A percentile compares a stretch with the other conserved stretches of the same genome.
phyloP scores from a whole-genome alignment of 495 filamentous ascomycete genomes.

The Penicillium bialowiezense region DNA sequence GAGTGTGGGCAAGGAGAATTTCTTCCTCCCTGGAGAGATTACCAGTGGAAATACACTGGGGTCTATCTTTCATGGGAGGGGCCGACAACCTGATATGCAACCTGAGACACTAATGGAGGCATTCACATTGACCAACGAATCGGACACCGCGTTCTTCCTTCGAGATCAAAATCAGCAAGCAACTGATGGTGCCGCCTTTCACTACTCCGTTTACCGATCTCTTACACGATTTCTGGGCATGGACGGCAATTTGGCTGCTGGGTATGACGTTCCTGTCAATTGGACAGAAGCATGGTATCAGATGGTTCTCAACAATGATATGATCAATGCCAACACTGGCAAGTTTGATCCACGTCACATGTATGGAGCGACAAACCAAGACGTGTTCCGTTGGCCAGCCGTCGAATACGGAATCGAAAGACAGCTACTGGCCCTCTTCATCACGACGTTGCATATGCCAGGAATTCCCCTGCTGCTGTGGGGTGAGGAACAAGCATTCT shows the following conservation, averaged over 20 bases:
- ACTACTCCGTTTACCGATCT: slow-evolving; percentile 69
- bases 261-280: slow-evolving; percentile 56
- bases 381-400: slow-evolving; percentile 73
- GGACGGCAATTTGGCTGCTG: slow-evolving; percentile 60
- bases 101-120: slow-evolving; percentile 46
- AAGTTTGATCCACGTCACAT: slow-evolving; percentile 70
- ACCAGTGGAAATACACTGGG: slow-evolving; percentile 62
- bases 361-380: slow-evolving; percentile 69
- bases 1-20: slow-evolving; percentile 57
- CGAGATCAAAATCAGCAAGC: slow-evolving; percentile 55
- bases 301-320: slow-evolving; percentile 62
- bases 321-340: slow-evolving; percentile 63
- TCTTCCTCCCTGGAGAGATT: slow-evolving; percentile 64
- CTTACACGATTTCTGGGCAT: slow-evolving; percentile 65
- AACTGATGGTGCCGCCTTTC: slow-evolving; percentile 65
- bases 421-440: slow-evolving; percentile 59
- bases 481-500: slow-evolving; percentile 71
- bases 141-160: slow-evolving; percentile 49
- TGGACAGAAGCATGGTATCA: slow-evolving; percentile 62
- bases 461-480: slow-evolving; percentile 64
- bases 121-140: slow-evolving; percentile 43
- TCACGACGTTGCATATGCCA: slow-evolving; percentile 63
- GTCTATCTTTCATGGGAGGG: slow-evolving; percentile 65
- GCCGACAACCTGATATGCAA: slow-evolving; percentile 53
- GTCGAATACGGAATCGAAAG: slow-evolving; percentile 62